A percentile compares a stretch with the other conserved stretches of the same genome.
These are phyloP conservation scores for Aspergillus persii DNA, from an alignment of 2,329 filamentous ascomycete genomes.

Conservation along the genomic window DNA sequence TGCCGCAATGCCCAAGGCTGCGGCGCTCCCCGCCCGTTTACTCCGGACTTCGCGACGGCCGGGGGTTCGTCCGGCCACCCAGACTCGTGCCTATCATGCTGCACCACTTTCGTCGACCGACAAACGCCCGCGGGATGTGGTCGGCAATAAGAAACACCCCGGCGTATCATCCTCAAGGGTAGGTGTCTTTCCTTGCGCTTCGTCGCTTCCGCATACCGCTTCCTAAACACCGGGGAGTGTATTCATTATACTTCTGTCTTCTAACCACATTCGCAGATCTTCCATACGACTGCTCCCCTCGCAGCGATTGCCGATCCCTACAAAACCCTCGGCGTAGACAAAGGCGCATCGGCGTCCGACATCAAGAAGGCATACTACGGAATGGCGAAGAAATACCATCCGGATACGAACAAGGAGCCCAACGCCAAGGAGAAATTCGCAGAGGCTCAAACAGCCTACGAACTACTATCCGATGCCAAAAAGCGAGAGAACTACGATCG, in stretches of 20 bases:
- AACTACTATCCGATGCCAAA: slow-evolving; percentile 85
- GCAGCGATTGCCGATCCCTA: slow-evolving; percentile 82
- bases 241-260: slow-evolving; percentile 1
- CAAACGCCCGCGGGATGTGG: slow-evolving; percentile 27
- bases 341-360: slow-evolving; percentile 74
- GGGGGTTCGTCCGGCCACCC: slow-evolving; percentile 1
- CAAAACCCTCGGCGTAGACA: slow-evolving; percentile 77
- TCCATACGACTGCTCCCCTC: slow-evolving; percentile 52
- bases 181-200: slow-evolving; percentile 11
- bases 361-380: slow-evolving; percentile 99
- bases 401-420: slow-evolving; percentile 94
- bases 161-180: slow-evolving; percentile 31
- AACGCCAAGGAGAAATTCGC: slow-evolving; percentile 92
- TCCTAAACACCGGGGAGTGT: slow-evolving; percentile 1
- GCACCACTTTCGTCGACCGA: slow-evolving; percentile 24
- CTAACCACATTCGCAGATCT: slow-evolving; percentile 29
- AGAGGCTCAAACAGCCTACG: slow-evolving; percentile 91
- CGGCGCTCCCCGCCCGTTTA: slow-evolving; percentile 42
- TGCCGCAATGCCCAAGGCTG: slow-evolving; percentile 42
- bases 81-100: slow-evolving; percentile 38
- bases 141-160: slow-evolving; percentile 24
- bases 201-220: neutral
- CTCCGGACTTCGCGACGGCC: slow-evolving; percentile 38
- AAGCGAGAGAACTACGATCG: slow-evolving; percentile 92
- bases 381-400: slow-evolving; percentile 94